These are phyloP conservation scores for Scutellaria minor DNA, from an alignment of 257 asterid species.

Conservation along the genomic window DNA sequence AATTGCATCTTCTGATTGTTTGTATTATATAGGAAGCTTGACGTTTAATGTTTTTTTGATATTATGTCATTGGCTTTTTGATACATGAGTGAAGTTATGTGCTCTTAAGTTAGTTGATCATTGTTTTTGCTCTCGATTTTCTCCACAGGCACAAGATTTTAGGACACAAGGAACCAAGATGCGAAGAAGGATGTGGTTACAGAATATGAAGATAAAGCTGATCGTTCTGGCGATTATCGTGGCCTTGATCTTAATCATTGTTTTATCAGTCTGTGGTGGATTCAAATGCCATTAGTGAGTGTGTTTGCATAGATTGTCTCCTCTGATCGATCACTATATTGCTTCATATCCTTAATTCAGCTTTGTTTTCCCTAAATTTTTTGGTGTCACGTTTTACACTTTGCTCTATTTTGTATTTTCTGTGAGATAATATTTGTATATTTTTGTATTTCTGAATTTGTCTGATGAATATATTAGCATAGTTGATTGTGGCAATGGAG, in stretches of 20 bases:
- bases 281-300: constrained; percentile 55
- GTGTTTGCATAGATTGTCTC: constrained; percentile 31
- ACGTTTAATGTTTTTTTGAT: too few relatives aligned
- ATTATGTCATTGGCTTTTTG: not conserved
- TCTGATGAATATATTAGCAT: constrained; percentile 40
- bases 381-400: constrained; percentile 39
- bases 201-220: constrained; percentile 94
- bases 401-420: constrained; percentile 39
- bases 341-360: constrained; percentile 35
- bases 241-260: constrained; percentile 89
- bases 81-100: not conserved
- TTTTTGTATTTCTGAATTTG: constrained; percentile 45
- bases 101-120: not conserved
- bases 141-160: constrained; percentile 88
- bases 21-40: too few relatives aligned
- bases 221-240: constrained; percentile 84
- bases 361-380: constrained; percentile 42
- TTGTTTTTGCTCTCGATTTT: not conserved
- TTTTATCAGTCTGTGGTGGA: constrained; percentile 81
- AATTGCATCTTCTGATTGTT: constrained; percentile 9
- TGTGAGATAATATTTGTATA: constrained; percentile 62
- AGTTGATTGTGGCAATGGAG: constrained; percentile 30
- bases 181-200: constrained; percentile 96
- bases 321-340: constrained; percentile 30
- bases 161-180: constrained; percentile 90